phyloP scores from a whole-genome alignment of 441 rosid genomes.

The Sinapis alba region DNA sequence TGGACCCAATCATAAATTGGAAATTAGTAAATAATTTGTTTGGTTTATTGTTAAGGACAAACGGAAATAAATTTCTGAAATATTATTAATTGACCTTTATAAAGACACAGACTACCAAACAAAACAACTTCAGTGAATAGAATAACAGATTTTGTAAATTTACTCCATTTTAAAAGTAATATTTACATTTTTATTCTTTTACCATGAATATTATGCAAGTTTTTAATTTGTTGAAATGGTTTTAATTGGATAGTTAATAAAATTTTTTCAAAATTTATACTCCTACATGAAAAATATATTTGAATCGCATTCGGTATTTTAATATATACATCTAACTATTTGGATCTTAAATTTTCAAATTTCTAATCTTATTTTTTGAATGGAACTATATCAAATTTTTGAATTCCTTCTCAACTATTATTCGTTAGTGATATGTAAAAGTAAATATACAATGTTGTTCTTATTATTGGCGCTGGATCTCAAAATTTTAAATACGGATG shows the following conservation, averaged over 20 bases:
- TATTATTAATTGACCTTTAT: not conserved
- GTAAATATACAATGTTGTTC: not conserved
- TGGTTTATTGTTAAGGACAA: constrained; percentile 18
- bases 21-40: not conserved
- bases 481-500: not conserved
- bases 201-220: not conserved
- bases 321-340: not conserved
- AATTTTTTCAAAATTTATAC: not conserved
- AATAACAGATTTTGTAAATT: not conserved
- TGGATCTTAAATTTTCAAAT: not conserved
- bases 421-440: not conserved
- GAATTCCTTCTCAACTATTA: not conserved
- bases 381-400: not conserved
- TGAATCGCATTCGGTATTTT: not conserved
- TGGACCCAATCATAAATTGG: constrained; percentile 18
- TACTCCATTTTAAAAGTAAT: not conserved
- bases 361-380: not conserved
- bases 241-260: not conserved
- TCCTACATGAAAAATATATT: not conserved
- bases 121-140: not conserved
- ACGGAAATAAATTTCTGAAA: not conserved
- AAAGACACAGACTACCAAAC: not conserved
- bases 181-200: not conserved
- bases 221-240: not conserved
- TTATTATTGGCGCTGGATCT: not conserved